These are phyloP conservation scores for Candida anglica DNA, from an alignment of 805 yeast genomes.

Conservation along the genomic window DNA sequence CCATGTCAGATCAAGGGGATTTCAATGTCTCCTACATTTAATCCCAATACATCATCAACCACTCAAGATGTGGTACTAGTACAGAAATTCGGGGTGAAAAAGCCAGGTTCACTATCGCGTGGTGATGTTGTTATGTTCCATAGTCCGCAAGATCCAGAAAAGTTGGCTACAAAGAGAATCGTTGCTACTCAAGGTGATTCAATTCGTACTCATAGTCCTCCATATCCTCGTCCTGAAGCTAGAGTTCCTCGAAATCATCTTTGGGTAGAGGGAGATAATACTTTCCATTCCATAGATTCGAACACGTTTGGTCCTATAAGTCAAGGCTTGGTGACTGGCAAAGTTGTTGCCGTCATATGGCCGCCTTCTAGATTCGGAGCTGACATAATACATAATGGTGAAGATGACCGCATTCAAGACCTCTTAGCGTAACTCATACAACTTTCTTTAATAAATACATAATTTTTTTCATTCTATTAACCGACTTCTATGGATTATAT, in stretches of 20 bases:
- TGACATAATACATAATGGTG: too few species aligned
- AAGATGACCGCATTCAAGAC: too few species aligned
- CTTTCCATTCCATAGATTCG: conserved; percentile 74
- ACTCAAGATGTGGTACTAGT: conserved; percentile 61
- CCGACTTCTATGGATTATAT: too few species aligned
- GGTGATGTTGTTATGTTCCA: conserved; percentile 76
- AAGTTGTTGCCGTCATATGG: conserved; percentile 65
- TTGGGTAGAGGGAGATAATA: conserved; percentile 95
- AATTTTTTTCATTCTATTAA: too few species aligned
- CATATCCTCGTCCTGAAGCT: conserved; percentile 62
- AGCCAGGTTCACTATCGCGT: conserved; percentile 42
- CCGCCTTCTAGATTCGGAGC: conserved; percentile 44
- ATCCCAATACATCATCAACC: conserved; percentile 53
- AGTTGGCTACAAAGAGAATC: conserved; percentile 74
- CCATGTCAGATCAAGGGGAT: conserved; percentile 73
- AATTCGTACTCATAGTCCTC: conserved; percentile 52
- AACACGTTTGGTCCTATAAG: conserved; percentile 88
- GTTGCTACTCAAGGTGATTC: conserved; percentile 73
- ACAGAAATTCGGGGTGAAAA: conserved; percentile 57
- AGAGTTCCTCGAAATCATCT: conserved; percentile 73
- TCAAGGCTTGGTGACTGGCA: conserved; percentile 75
- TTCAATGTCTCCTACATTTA: conserved; percentile 88
- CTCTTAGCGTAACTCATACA: too few species aligned
- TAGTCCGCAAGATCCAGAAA: conserved; percentile 78
- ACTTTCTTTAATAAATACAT: too few species aligned